Percentiles rank a stretch among this genome's conserved stretches.
phyloP scores from a whole-genome alignment of 495 filamentous ascomycete species.

The Usnea hakonensis region DNA sequence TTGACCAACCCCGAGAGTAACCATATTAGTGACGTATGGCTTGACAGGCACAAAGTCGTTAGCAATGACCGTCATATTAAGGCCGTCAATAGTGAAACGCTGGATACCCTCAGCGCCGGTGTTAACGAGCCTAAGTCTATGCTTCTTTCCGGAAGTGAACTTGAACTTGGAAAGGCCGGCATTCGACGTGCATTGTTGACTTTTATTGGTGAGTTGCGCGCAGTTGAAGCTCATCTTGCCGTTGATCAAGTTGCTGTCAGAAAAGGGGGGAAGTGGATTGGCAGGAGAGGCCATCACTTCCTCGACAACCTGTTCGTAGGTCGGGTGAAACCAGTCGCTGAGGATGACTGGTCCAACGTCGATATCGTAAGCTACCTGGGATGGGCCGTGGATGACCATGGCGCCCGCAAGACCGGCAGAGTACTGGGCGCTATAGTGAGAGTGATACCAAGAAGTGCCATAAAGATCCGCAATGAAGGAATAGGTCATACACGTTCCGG shows the following conservation, averaged over 20 bases:
- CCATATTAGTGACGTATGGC: conserved; percentile 26
- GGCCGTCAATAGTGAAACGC: conserved; percentile 33
- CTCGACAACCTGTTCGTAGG: conserved; percentile 25
- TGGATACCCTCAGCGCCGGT: conserved; percentile 39
- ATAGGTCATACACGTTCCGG: conserved; percentile 34
- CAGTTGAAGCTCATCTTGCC: conserved; percentile 30
- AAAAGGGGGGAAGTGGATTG: conserved; percentile 1
- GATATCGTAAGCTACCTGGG: conserved; percentile 48
- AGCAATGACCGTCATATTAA: conserved; percentile 32
- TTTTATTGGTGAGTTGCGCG: background rate
- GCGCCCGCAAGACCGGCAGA: conserved; percentile 43
- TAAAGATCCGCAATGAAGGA: conserved; percentile 34
- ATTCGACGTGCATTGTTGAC: conserved; percentile 26
- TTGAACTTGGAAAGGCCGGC: conserved; percentile 32
- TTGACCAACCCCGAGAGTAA: conserved; percentile 24
- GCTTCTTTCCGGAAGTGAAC: conserved; percentile 38
- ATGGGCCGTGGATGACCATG: conserved; percentile 55
- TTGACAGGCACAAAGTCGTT: conserved; percentile 35
- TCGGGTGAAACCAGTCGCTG: conserved; percentile 38
- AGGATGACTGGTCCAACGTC: conserved; percentile 49
- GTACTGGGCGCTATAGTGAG: conserved; percentile 43
- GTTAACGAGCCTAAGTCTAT: conserved; percentile 41
- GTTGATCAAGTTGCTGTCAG: conserved; percentile 35
- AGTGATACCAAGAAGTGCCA: conserved; percentile 45
- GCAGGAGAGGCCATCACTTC: conserved; percentile 12